Base-by-base conservation (phyloP, 495 filamentous ascomycete genomes). In the Aspergillus incahuasiensis region DNA sequence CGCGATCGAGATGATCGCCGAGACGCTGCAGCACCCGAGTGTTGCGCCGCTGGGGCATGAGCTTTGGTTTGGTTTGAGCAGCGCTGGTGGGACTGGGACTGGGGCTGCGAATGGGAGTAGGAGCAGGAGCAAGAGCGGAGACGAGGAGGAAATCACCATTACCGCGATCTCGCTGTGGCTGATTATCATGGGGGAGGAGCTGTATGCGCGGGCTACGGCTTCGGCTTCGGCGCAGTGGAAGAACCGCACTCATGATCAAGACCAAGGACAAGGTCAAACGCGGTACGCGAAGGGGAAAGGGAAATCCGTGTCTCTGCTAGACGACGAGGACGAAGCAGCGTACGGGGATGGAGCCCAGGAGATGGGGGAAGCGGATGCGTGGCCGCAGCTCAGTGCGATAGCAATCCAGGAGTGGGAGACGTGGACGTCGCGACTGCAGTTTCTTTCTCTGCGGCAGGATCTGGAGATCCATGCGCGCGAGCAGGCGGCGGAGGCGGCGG, bases 141-240 rank as follows among this genome's bases (percentile, higher is more conserved):
- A n/a, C 38, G 38, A 18, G 34, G 13, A 40, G 2, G 13, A 21
- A 11, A n/a, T 6, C 1, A 24, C 32, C 21, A 28, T 65, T 5
- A 46, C 60, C 0, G 52, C 48, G 1, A 58, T 60, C 1, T 48
- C 54, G 2, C 41, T 66, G 3, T 66, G 60, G 60, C 41, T 54
- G 9, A 43, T 66, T 18, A 52, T 66, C 25, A 63, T 62, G 53
- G 63, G 63, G 12, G 69, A 35, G 72, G 74, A 15, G 59, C 60
- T 55, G 50, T 68, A 43, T 22, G 38, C 24, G 44, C 41, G 34
- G 5, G 39, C 41, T 6, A 9, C 18, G 13, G 44, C 41, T n/a
- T n/a, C n/a, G n/a, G n/a, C n/a, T n/a, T n/a, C n/a, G n/a, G n/a
- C n/a, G n/a, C n/a, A n/a, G n/a, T n/a, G n/a, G n/a, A n/a, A n/a